A percentile compares a stretch with the other conserved stretches of the same genome.
phyloP scores from a whole-genome alignment of 768 basidiomycete species.

The Mycena crocata region DNA sequence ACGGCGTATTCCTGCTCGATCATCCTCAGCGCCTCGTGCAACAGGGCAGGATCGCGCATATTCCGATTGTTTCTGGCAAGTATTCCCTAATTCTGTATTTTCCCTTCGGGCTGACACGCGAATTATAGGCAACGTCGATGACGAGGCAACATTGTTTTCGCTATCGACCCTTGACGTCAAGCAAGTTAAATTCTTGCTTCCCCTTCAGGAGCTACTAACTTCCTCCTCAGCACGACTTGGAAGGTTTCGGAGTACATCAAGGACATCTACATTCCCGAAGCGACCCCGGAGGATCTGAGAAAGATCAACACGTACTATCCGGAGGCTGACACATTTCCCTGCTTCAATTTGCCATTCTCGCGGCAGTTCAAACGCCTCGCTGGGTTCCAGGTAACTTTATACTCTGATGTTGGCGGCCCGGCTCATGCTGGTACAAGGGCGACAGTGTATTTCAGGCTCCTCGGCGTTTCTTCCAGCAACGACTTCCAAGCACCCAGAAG shows the following conservation, averaged over 20 bases:
- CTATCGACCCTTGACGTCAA: conserved; percentile 60
- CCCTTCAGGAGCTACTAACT: background rate
- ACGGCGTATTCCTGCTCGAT: background rate
- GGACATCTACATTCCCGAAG: conserved; percentile 36
- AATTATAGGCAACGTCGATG: conserved; percentile 59
- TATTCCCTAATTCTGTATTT: no score
- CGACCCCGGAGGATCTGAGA: conserved; percentile 33
- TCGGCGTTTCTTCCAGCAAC: conserved; percentile 58
- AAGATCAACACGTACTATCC: conserved; percentile 48
- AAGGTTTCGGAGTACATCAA: conserved; percentile 31
- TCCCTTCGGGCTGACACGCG: no score
- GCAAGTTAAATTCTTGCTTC: conserved; percentile 40
- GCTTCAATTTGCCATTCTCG: conserved; percentile 63
- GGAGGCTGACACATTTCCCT: conserved; percentile 44
- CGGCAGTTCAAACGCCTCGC: conserved; percentile 65
- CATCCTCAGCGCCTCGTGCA: conserved; percentile 45
- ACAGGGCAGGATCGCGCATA: conserved; percentile 56
- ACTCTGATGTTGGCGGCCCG: conserved; percentile 20
- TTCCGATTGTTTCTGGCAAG: conserved; percentile 61
- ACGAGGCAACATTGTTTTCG: conserved; percentile 68
- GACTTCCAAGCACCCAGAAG: conserved; percentile 50
- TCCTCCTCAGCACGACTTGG: conserved; percentile 35
- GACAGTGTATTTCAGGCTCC: conserved; percentile 64
- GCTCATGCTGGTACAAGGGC: conserved; percentile 30
- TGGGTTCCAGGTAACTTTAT: conserved; percentile 47